phyloP scores from a whole-genome alignment of 306 rosid genomes.

The Lupinus albus region DNA sequence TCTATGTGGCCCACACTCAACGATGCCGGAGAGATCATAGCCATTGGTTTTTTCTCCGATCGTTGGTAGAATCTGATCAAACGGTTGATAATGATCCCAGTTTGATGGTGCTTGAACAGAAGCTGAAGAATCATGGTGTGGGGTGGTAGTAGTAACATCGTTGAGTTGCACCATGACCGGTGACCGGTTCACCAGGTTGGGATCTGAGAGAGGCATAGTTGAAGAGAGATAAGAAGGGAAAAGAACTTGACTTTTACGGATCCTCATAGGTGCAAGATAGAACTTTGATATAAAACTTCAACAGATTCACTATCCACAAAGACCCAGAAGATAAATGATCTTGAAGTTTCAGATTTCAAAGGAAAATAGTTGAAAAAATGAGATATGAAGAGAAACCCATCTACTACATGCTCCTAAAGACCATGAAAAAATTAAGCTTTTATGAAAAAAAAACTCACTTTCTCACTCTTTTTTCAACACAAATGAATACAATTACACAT shows the following conservation, averaged over 20 bases:
- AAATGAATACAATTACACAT: not conserved
- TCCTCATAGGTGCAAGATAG: slow-evolving; percentile 68
- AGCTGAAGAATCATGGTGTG: not conserved
- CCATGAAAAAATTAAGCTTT: slow-evolving; percentile 43
- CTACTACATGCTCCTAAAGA: slow-evolving; percentile 31
- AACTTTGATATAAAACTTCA: not conserved
- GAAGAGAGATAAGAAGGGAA: slow-evolving; percentile 58
- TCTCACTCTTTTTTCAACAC: not conserved
- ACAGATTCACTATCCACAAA: slow-evolving; percentile 41
- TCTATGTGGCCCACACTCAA: slow-evolving; percentile 43
- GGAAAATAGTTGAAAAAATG: not conserved
- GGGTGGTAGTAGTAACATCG: slow-evolving; percentile 28
- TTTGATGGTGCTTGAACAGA: slow-evolving; percentile 1
- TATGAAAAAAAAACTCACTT: not conserved
- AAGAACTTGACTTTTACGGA: slow-evolving; percentile 68
- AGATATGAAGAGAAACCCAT: slow-evolving; percentile 40
- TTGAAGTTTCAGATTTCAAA: slow-evolving; percentile 41
- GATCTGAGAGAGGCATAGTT: slow-evolving; percentile 73
- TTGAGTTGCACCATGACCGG: slow-evolving; percentile 73
- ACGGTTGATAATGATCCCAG: slow-evolving; percentile 49
- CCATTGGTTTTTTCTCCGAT: slow-evolving; percentile 50
- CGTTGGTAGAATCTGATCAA: slow-evolving; percentile 48
- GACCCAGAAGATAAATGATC: slow-evolving; percentile 19
- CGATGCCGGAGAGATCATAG: slow-evolving; percentile 42
- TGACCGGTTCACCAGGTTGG: slow-evolving; percentile 55